Conservation (phyloP, 1,284 basidiomycete species). For the Cystobasidiaceae sp. region DNA sequence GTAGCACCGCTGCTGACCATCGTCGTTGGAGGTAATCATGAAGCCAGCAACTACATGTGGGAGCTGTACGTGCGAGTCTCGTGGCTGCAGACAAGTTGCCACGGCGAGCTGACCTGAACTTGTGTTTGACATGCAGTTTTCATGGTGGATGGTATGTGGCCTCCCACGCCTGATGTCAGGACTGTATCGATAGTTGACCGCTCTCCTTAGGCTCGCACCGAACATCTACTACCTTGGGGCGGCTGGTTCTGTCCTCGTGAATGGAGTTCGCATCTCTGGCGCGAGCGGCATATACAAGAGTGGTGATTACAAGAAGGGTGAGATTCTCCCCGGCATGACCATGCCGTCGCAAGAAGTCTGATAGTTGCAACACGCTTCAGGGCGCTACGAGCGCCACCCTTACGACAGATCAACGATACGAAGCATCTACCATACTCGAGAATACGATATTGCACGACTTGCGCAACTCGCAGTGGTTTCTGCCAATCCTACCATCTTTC, state of each 20-base stretch:
- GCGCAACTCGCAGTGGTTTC: conserved; percentile 64
- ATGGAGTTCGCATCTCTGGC: conserved; percentile 80
- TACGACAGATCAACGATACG: conserved; percentile 63
- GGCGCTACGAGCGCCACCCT: conserved; percentile 66
- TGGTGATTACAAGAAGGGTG: conserved; percentile 71
- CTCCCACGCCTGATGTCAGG: not conserved
- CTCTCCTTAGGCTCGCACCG: conserved; percentile 64
- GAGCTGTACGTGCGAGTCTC: conserved; percentile 86
- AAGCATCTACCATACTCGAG: conserved; percentile 85
- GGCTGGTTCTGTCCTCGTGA: conserved; percentile 81
- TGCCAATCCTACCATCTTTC: conserved; percentile 59
- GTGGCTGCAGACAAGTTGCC: not conserved
- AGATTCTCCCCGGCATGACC: conserved; percentile 36
- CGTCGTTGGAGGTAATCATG: conserved; percentile 96
- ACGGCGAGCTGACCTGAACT: not conserved
- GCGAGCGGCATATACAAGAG: conserved; percentile 88
- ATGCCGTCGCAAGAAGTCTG: not conserved
- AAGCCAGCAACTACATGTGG: conserved; percentile 95
- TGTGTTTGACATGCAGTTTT: conserved; percentile 54
- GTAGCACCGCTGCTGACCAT: conserved; percentile 82
- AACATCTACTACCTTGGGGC: conserved; percentile 96
- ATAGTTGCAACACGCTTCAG: conserved; percentile 48
- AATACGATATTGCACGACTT: conserved; percentile 74
- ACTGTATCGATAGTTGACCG: not conserved
- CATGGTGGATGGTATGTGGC: conserved; percentile 69